Conservation (phyloP, 441 rosid genomes). For the Daphne laureola region DNA sequence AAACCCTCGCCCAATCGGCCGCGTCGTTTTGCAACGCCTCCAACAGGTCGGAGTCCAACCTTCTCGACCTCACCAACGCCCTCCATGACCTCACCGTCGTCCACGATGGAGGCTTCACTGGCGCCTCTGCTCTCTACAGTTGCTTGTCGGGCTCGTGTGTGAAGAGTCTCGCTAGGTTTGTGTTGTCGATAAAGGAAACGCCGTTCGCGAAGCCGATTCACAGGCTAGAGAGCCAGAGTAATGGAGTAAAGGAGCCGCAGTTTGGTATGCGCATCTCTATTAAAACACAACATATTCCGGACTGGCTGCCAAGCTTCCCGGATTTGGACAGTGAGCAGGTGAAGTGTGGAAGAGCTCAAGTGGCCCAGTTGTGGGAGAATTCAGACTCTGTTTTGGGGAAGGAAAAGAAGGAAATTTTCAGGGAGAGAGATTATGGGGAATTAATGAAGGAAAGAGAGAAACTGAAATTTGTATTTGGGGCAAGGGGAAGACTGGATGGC, state of each 20-base stretch:
- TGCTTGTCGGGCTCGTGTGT: conserved; percentile 3
- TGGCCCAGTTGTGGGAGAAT: conserved; percentile 7
- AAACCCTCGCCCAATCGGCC: conserved; percentile 12
- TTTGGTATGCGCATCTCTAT: neutral
- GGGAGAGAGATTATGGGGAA: neutral
- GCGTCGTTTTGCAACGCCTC: conserved; percentile 4
- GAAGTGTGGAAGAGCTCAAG: neutral
- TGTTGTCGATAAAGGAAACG: conserved; percentile 8
- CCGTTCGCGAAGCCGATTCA: conserved; percentile 15
- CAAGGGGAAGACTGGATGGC: neutral
- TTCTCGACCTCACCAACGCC: conserved; percentile 11
- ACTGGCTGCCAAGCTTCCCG: conserved; percentile 12
- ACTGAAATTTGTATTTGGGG: conserved; percentile 2
- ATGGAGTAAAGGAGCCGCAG: neutral
- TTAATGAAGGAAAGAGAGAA: conserved; percentile 5
- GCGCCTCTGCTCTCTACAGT: conserved; percentile 1
- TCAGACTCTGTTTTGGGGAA: conserved; percentile 3
- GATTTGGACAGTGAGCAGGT: neutral
- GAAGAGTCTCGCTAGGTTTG: conserved; percentile 6
- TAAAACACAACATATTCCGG: conserved; percentile 2
- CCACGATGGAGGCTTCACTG: conserved; percentile 1
- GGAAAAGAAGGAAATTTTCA: neutral
- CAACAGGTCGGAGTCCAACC: conserved; percentile 8
- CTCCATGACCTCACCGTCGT: conserved; percentile 7
- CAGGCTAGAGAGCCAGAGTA: neutral